Evolutionary conservation across 208 protist species (phyloP).

Genomic region (Wallacemonas sp.): DNA sequence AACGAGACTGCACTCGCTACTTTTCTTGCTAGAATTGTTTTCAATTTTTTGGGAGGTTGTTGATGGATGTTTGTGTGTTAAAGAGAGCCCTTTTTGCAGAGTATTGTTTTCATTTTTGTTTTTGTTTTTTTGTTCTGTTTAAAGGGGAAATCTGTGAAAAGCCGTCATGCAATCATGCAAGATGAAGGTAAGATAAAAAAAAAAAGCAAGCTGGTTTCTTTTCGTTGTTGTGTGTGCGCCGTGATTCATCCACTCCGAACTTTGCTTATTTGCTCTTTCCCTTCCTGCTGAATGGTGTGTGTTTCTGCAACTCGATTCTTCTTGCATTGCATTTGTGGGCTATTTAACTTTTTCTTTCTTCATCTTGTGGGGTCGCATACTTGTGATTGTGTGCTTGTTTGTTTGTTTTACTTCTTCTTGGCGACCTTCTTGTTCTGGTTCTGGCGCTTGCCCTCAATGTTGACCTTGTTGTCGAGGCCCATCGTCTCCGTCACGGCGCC

Average conservation of each 20-base stretch:
- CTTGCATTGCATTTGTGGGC: background rate
- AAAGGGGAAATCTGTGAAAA: conserved; percentile 10
- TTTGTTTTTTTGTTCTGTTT: conserved; percentile 13
- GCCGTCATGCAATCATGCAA: background rate
- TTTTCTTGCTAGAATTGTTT: no score
- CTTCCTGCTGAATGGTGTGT: background rate
- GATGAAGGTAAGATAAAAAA: background rate
- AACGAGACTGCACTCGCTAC: no score
- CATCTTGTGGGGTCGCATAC: background rate
- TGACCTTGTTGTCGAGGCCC: conserved; percentile 86
- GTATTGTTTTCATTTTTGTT: conserved; percentile 8
- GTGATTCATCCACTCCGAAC: no score
- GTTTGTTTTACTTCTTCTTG: conserved; percentile 59
- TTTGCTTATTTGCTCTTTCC: no score
- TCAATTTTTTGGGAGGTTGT: no score
- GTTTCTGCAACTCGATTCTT: background rate
- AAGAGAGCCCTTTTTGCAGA: no score
- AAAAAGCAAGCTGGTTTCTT: background rate
- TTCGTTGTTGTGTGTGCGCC: background rate
- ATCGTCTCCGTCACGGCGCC: conserved; percentile 96
- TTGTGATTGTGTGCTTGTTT: background rate
- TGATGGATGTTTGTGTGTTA: no score
- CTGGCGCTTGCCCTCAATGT: conserved; percentile 67
- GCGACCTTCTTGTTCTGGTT: conserved; percentile 26
- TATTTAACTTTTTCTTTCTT: conserved; percentile 16